Conservation (phyloP, 176 grass and related monocot genomes). For the Avena eriantha region DNA sequence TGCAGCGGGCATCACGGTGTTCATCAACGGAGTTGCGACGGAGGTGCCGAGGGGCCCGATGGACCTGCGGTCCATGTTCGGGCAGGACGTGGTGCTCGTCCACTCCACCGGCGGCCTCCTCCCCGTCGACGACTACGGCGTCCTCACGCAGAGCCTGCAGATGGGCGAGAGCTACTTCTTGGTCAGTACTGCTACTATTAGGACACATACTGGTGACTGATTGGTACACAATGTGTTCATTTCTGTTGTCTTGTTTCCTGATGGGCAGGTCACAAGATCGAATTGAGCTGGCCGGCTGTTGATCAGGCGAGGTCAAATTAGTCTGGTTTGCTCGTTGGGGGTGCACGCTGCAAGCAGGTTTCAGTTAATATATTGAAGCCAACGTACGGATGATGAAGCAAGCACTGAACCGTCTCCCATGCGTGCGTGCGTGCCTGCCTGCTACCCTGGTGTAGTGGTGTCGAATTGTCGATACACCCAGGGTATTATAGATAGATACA, state of each 20-base stretch:
- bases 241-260: background rate
- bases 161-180: conserved; percentile 97
- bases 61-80: conserved; percentile 77
- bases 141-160: conserved; percentile 81
- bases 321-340: background rate
- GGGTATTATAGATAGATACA: conserved; percentile 21
- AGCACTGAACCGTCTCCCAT: background rate
- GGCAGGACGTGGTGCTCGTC: conserved; percentile 79
- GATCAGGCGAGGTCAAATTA: background rate
- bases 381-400: background rate
- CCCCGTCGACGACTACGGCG: conserved; percentile 75
- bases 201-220: background rate
- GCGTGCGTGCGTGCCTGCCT: background rate
- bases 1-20: conserved; percentile 75
- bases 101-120: conserved; percentile 71
- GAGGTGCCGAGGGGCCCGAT: conserved; percentile 85
- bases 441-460: too few species aligned
- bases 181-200: conserved; percentile 29
- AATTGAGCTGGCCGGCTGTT: conserved; percentile 15
- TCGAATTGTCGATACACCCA: background rate
- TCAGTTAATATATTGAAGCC: background rate
- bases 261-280: conserved; percentile 50
- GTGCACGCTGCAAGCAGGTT: background rate
- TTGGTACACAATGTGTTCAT: background rate
- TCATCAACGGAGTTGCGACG: conserved; percentile 84